Evolutionary conservation across 495 filamentous ascomycete species (phyloP), one percentile per base, ranked within the genome.

Genomic region (Neurospora sp.): DNA sequence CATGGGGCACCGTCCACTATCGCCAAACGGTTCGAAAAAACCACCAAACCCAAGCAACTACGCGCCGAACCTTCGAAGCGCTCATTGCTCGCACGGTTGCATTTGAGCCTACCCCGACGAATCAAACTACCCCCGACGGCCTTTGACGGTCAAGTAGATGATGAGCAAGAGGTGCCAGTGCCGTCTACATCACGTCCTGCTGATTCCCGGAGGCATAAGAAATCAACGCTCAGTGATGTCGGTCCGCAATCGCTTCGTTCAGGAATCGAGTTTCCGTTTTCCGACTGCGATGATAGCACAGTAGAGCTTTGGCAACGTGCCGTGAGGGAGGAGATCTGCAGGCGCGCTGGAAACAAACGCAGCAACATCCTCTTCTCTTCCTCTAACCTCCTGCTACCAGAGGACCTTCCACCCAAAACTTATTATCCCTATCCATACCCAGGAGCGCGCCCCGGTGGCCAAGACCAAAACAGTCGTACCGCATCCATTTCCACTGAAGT

Each of bases 61-160:
- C 48, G 46, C 12, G 27, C 68, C 44, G 72, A 71, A 40, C 44
- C 71, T 38, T 68, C 27, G 7, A 82, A 72, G 71, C 73, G 70
- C 12, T 83, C 82, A 31, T 71, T 83, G 68, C 72, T 84, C 27
- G 78, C 79, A 12, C 74, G 76, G 40, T 72, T 84, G 4, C 81
- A 82, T 69, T 72, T 83, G 3, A 76, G 76, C 7, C 74, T 81
- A 35, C 76, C 81, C 0, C 77, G 72, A 66, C 80, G 71, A 70
- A 70, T 72, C 40, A 82, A 79, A 73, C 59, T 77, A 6, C 69
- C 70, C 46, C 69, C 74, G 46, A 76, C 70, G 70, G 68, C 38
- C 22, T 77, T 76, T 40, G 78, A 77, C 66, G 71, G 71, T 31
- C 73, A 18, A 38, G 70, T 27, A 16, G 59, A 69, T 41, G 46